phyloP scores from a whole-genome alignment of 2,329 filamentous ascomycete species.

The Verticillium zaregamsianum region DNA sequence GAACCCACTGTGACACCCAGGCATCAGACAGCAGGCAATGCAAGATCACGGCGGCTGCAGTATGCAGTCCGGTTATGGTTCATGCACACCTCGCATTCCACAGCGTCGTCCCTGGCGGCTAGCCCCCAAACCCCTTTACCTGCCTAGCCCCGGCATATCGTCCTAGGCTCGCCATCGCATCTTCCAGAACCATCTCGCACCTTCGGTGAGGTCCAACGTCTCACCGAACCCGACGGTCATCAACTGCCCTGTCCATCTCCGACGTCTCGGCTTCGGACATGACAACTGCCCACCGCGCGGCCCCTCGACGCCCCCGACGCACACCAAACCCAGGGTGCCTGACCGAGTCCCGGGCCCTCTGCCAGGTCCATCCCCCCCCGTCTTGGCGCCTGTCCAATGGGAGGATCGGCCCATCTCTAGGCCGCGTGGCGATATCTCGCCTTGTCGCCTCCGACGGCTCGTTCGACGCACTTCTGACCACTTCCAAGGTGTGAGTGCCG shows the following conservation, averaged over 20 bases:
- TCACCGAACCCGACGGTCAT: not conserved
- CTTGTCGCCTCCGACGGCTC: slow-evolving; percentile 5
- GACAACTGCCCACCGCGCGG: not conserved
- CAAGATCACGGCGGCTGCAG: not conserved
- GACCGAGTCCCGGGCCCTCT: not conserved
- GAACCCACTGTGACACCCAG: not conserved
- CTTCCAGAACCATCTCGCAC: not conserved
- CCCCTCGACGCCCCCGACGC: not conserved
- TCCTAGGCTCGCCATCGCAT: not conserved
- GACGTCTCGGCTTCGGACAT: not conserved
- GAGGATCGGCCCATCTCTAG: slow-evolving; percentile 2
- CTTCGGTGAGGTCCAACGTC: not conserved
- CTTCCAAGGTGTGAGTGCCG: slow-evolving; percentile 4
- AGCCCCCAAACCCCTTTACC: not conserved
- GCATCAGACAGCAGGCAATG: not conserved
- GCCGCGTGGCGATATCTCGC: slow-evolving; percentile 13
- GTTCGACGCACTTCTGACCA: slow-evolving; percentile 11
- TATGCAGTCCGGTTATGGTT: not conserved
- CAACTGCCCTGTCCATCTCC: not conserved
- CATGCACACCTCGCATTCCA: not conserved
- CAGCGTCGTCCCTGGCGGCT: not conserved
- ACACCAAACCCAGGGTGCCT: not conserved
- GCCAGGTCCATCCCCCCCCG: not conserved
- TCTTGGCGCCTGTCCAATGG: slow-evolving; percentile 8
- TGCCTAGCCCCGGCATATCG: not conserved